A percentile compares a stretch with the other conserved stretches of the same genome.
phyloP scores from a whole-genome alignment of 1,284 basidiomycete species.

The Cryptococcus sp. region DNA sequence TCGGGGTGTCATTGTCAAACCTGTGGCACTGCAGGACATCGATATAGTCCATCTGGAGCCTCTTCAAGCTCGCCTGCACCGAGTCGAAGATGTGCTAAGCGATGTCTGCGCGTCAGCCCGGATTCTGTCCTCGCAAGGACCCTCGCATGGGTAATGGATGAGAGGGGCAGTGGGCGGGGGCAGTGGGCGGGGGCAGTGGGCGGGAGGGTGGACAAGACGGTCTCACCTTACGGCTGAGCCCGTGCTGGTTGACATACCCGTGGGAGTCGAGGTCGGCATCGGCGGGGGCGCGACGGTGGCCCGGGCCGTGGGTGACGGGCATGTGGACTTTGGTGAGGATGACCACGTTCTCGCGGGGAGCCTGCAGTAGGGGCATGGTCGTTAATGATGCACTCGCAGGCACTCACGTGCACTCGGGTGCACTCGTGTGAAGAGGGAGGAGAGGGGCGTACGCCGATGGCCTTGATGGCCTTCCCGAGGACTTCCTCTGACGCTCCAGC shows the following conservation, averaged over 20 bases:
- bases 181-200: too few relatives aligned
- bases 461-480: conserved; percentile 74
- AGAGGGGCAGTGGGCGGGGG: too few relatives aligned
- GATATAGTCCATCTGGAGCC: conserved; percentile 67
- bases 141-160: too few relatives aligned
- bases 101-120: background rate
- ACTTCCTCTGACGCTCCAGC: conserved; percentile 60
- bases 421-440: too few relatives aligned
- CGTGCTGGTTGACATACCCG: conserved; percentile 18
- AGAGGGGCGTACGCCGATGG: conserved; percentile 55
- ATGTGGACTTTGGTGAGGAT: conserved; percentile 67
- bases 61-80: conserved; percentile 61
- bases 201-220: background rate
- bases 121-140: too few relatives aligned
- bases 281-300: conserved; percentile 2
- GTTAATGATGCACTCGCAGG: too few relatives aligned
- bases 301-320: conserved; percentile 14
- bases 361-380: conserved; percentile 7
- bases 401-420: too few relatives aligned
- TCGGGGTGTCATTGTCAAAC: conserved; percentile 58
- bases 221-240: conserved; percentile 51
- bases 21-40: conserved; percentile 59
- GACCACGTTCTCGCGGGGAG: conserved; percentile 68
- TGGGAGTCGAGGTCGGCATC: conserved; percentile 8
- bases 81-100: conserved; percentile 61